phyloP scores from a whole-genome alignment of 1,139 yeast species.

The Yamadazyma trypodendri region DNA sequence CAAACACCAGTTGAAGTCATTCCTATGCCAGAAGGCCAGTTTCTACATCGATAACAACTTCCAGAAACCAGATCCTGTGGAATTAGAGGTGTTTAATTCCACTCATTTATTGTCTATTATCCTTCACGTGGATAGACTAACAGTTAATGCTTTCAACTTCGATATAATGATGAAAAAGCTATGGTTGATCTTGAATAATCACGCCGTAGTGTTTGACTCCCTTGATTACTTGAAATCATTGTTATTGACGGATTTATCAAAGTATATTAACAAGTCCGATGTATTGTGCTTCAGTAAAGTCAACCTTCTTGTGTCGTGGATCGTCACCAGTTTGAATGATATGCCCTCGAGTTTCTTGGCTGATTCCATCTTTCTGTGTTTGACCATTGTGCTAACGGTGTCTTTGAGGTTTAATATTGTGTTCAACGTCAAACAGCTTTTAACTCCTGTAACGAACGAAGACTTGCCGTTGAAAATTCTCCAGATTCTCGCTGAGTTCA shows the following conservation, averaged over 20 bases:
- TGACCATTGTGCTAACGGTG: conserved; percentile 24
- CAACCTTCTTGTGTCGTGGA: conserved; percentile 30
- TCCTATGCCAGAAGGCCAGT: background rate
- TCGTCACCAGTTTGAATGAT: conserved; percentile 20
- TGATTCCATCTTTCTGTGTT: conserved; percentile 21
- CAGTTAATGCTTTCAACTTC: conserved; percentile 26
- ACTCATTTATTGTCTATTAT: conserved; percentile 36
- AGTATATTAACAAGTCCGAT: conserved; percentile 27
- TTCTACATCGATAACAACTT: background rate
- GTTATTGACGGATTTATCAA: conserved; percentile 29
- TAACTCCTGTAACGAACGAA: conserved; percentile 7
- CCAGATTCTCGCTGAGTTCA: conserved; percentile 6
- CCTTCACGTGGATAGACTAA: conserved; percentile 38
- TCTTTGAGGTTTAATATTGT: conserved; percentile 18
- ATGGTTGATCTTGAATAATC: conserved; percentile 28
- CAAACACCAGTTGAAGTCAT: conserved; percentile 3
- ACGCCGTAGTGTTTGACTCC: conserved; percentile 7
- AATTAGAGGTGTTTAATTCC: conserved; percentile 5
- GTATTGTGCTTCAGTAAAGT: conserved; percentile 29
- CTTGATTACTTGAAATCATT: conserved; percentile 26
- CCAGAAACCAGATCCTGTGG: background rate
- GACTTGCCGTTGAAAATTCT: conserved; percentile 6
- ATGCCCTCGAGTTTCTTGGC: conserved; percentile 11
- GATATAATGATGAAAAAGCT: conserved; percentile 34
- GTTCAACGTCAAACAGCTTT: conserved; percentile 7